phyloP scores from a whole-genome alignment of 1,284 basidiomycete species.

The Kalmanozyma brasiliensis region DNA sequence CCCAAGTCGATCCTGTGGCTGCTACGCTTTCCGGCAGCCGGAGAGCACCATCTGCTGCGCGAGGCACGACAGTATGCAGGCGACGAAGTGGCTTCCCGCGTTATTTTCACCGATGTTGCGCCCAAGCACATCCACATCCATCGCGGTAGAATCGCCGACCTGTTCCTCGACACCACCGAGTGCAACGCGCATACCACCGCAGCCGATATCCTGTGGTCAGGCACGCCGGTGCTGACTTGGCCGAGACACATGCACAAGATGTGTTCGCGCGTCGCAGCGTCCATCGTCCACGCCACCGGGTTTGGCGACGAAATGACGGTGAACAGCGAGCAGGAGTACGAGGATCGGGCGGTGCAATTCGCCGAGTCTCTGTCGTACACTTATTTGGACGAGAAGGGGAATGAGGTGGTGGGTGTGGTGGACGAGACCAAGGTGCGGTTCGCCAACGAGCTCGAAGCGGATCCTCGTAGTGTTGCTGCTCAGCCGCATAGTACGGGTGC shows the following conservation, averaged over 20 bases:
- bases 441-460: constrained; percentile 39
- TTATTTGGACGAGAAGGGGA: constrained; percentile 39
- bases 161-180: constrained; percentile 76
- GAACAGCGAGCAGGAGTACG: constrained; percentile 72
- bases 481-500: constrained; percentile 27
- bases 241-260: constrained; percentile 74
- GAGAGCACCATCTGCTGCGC: constrained; percentile 72
- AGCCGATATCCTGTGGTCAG: constrained; percentile 75
- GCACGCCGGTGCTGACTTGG: constrained; percentile 75
- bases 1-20: constrained; percentile 75
- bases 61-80: constrained; percentile 73
- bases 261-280: constrained; percentile 75
- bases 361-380: constrained; percentile 69
- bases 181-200: constrained; percentile 77
- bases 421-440: constrained; percentile 13
- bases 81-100: constrained; percentile 72
- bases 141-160: constrained; percentile 73
- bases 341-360: constrained; percentile 72
- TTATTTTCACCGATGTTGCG: constrained; percentile 74
- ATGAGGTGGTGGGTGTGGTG: constrained; percentile 10
- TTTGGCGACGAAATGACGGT: constrained; percentile 74
- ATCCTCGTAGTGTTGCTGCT: constrained; percentile 38
- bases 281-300: constrained; percentile 74
- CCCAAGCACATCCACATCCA: constrained; percentile 73
- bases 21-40: constrained; percentile 74